These are phyloP conservation scores for Didymella sp. DNA, from an alignment of 2,329 filamentous ascomycete species.

Conservation along the genomic window DNA sequence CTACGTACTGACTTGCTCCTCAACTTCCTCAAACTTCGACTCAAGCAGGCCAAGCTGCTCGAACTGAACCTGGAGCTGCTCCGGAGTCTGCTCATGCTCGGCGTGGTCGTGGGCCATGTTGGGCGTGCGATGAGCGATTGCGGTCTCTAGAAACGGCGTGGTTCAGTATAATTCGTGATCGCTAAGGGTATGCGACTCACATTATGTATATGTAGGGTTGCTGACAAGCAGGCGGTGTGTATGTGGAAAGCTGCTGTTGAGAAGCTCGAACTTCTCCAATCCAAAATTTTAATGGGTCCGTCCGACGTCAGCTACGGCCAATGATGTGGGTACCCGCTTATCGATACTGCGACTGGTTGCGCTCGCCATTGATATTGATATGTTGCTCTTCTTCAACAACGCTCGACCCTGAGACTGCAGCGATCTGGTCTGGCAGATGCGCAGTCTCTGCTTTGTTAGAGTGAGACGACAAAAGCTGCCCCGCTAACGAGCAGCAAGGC, in stretches of 20 bases:
- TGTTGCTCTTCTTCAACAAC: conserved; percentile 9
- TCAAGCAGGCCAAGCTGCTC: conserved; percentile 82
- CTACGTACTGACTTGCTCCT: conserved; percentile 76
- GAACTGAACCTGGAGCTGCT: conserved; percentile 57
- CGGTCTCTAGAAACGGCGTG: conserved; percentile 27
- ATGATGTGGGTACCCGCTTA: conserved; percentile 12
- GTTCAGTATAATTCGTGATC: conserved; percentile 10
- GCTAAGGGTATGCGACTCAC: conserved; percentile 15
- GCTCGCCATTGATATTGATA: background rate
- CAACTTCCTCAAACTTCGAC: conserved; percentile 81
- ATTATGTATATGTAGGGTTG: conserved; percentile 6
- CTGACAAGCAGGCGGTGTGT: conserved; percentile 13
- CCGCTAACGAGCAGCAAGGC: no score
- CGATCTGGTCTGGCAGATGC: background rate
- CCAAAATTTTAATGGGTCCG: conserved; percentile 16
- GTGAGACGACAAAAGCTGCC: no score
- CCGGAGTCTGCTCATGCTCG: conserved; percentile 22
- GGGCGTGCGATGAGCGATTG: conserved; percentile 13
- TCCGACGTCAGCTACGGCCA: conserved; percentile 19
- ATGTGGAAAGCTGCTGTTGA: conserved; percentile 19
- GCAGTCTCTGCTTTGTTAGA: no score
- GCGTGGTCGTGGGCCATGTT: conserved; percentile 35
- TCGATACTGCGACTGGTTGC: conserved; percentile 9
- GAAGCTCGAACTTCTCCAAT: conserved; percentile 3
- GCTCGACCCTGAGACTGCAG: conserved; percentile 6